Base-by-base conservation (phyloP, 768 basidiomycete species). In the Lactifluus volemus region DNA sequence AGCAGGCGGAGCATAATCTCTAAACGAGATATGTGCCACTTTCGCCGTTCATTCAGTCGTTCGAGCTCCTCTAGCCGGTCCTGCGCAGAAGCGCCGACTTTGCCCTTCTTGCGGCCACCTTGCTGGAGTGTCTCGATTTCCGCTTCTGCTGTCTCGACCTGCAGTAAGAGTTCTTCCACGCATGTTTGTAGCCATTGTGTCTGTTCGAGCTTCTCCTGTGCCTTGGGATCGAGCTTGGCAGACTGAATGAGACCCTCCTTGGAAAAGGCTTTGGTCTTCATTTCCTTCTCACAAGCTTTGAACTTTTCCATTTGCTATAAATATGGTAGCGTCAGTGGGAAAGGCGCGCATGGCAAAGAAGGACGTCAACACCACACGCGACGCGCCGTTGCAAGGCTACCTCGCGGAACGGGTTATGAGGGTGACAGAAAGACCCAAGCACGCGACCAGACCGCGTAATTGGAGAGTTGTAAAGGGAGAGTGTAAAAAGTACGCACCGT, bases 191-290 rank as follows among this genome's bases (percentile, higher is more conserved):
- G 78, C 93, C 96, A 98, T 58, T 82, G 75, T 15, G 84, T 88
- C 12, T 87, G 84, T 68, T 98, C 96, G 67, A 88, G 81, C 74
- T 98, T 98, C 75, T 95, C 93, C 76, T 97, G 93, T 59, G 96
- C 93, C 70, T 92, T 94, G 57, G 97, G 97, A 74, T 98, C 97
- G 25, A 98, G 85, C 69, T 91, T 93, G 41, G 92, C 83, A 11
- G 93, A 92, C 62, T 94, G 92, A 63, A 88, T 97, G 45, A 99
- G 80, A 45, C 97, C 97, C 74, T 98, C 97, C 71, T 98, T 99
- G 19, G 95, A 98, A 75, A 98, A 99, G 0, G 97, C 97, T 74
- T 99, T 99, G 60, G 97, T 98, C 82, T 99, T 99, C 96, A 98
- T 98, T 76, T 99, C 97, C 78, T 98, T 99, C 78, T 99, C 97